Base-by-base conservation (phyloP, 352 stramenopile species). In the Pythium sp. region DNA sequence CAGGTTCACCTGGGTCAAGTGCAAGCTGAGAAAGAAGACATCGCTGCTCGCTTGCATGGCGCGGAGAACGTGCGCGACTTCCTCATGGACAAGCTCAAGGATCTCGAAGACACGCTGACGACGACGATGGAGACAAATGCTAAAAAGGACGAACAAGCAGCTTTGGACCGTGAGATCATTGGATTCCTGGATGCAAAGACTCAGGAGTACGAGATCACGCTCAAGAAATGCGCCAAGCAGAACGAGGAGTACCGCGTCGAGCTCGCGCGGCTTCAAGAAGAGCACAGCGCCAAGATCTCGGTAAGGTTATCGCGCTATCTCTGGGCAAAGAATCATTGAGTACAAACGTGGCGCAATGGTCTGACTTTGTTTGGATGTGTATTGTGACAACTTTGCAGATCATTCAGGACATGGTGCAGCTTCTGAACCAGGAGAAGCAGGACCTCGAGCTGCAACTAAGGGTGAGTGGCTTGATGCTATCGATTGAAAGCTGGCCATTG, bases 31-130 rank as follows among this genome's bases (percentile, higher is more conserved):
- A 92, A 92, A 60, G 85, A 95, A 77, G 87, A 95, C 32, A 58
- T 92, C 26, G 75, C 81, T 24, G 85, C 81, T 34, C 76, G 85
- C 0, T 67, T 95, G 5, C 82, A 87, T n/a, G 87, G 82, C 41
- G 84, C 87, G 0, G 87, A 95, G 55, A 92, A 82, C 36, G 87
- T 95, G 30, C 85, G 87, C 15, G 87, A 92, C 43, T 95, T 95
- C 38, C 69, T 95, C 9, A 93, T 95, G 85, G 84, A 92, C 46
- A 95, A 93, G 51, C 75, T 95, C 20, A 91, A 90, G 56, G 82
- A 92, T 12, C 62, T 90, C 15, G 87, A 95, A 74, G 83, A 93
- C 46, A 80, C 73, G 5, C 65, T 95, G 5, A 68, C 82, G 14
- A 74, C 59, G 5, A 82, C 70, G 58, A 91, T 90, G 74, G 84